Conservation (phyloP, 345 rosid species). For the Dipteronia sinensis region DNA sequence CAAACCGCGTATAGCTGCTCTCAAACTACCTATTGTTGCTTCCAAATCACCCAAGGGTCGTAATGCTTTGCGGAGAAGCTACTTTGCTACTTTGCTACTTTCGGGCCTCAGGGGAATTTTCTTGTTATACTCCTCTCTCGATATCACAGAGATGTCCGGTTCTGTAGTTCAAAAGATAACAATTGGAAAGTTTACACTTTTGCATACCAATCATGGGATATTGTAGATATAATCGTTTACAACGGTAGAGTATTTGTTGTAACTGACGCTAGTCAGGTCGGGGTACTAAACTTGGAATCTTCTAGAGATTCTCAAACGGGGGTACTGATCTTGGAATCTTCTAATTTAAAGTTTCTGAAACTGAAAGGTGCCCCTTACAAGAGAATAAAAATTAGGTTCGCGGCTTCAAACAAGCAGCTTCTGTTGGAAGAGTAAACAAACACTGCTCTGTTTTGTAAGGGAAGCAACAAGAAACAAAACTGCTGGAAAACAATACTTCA, state of each 20-base stretch:
- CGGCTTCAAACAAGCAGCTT: background rate
- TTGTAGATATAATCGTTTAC: background rate
- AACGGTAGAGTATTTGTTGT: background rate
- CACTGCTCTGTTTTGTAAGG: too few relatives aligned
- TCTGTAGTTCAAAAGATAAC: background rate
- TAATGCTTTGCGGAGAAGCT: too few relatives aligned
- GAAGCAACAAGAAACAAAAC: too few relatives aligned
- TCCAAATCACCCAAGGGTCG: too few relatives aligned
- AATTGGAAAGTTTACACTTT: background rate
- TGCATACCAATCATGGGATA: background rate
- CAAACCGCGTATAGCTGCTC: background rate
- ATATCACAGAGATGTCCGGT: background rate
- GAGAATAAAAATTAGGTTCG: background rate
- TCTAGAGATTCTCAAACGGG: too few relatives aligned
- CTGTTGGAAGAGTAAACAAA: too few relatives aligned
- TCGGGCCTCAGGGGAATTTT: background rate
- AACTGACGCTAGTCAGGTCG: background rate
- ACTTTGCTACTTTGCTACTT: constrained; percentile 6
- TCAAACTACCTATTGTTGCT: too few relatives aligned
- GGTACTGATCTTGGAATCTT: background rate
- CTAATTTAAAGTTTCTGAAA: background rate
- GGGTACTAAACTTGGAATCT: background rate
- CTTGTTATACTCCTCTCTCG: background rate
- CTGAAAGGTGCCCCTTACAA: background rate
- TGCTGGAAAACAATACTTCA: too few relatives aligned